A percentile compares a stretch with the other conserved stretches of the same genome.
Evolutionary conservation across 371 early-diverging fungal genomes (phyloP).

Genomic region (Zopfochytrium polystomum): DNA sequence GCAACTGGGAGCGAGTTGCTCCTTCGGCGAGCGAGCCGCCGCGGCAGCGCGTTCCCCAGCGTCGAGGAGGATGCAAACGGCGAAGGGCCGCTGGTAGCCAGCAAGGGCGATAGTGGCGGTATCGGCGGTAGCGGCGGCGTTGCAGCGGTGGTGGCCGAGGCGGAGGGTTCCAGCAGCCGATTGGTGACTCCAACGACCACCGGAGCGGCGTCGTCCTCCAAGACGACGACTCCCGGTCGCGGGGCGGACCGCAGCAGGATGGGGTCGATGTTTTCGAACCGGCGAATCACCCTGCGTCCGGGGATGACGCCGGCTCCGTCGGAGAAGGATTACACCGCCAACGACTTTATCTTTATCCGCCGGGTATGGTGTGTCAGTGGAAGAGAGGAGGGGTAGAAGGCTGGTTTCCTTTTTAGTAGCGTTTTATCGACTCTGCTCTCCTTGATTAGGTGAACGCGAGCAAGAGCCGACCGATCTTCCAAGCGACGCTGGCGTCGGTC

Average conservation of each 20-base stretch:
- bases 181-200: background rate
- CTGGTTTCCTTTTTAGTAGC: background rate
- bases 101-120: background rate
- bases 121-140: background rate
- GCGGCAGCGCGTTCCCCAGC: background rate
- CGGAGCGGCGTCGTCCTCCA: background rate
- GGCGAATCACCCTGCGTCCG: no score
- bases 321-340: background rate
- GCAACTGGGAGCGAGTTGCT: background rate
- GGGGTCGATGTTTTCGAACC: no score
- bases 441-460: background rate
- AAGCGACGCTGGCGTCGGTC: slow-evolving; percentile 16
- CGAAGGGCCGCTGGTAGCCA: no score
- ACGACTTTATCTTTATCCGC: slow-evolving; percentile 23
- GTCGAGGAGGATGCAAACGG: no score
- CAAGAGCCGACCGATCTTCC: slow-evolving; percentile 6
- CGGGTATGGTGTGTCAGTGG: background rate
- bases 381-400: background rate
- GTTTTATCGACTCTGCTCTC: background rate
- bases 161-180: background rate
- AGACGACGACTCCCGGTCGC: background rate
- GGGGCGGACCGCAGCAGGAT: background rate
- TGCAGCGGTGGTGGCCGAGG: background rate
- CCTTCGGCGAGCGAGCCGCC: background rate
- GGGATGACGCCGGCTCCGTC: background rate